These are phyloP conservation scores for Ceratocystis lukuohia DNA, from an alignment of 2,329 filamentous ascomycete species.

Conservation along the genomic window DNA sequence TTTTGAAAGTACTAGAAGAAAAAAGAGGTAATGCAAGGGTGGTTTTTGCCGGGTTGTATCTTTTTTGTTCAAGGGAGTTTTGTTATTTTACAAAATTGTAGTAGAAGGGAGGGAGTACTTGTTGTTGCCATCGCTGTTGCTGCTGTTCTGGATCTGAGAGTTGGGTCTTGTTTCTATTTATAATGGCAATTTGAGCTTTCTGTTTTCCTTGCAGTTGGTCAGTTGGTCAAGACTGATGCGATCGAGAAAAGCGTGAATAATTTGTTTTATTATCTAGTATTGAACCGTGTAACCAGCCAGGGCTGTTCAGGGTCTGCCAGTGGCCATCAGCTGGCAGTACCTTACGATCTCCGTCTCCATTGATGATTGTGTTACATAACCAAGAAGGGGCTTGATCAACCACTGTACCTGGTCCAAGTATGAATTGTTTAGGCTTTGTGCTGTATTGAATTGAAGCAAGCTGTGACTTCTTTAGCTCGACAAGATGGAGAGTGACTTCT, in stretches of 20 bases:
- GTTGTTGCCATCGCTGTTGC: slow-evolving; percentile 9
- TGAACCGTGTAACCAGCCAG: not conserved
- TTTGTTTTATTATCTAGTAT: too few species aligned
- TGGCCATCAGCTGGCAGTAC: not conserved
- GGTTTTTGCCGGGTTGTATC: slow-evolving; percentile 7
- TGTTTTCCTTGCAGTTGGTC: not conserved
- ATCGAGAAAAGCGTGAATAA: not conserved
- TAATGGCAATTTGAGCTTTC: not conserved
- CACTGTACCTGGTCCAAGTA: too few species aligned
- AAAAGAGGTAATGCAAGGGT: not conserved
- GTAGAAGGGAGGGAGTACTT: not conserved
- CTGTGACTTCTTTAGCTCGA: too few species aligned
- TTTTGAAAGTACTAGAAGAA: not conserved
- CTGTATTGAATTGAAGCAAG: too few species aligned
- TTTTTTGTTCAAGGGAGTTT: not conserved
- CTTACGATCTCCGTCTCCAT: too few species aligned
- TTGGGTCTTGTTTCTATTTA: slow-evolving; percentile 17
- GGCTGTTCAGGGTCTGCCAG: not conserved
- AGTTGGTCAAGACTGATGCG: not conserved
- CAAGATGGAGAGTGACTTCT: too few species aligned
- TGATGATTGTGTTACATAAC: not conserved
- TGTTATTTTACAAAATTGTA: not conserved
- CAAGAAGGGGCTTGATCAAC: not conserved
- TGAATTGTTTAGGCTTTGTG: too few species aligned
- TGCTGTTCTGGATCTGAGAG: slow-evolving; percentile 4